These are phyloP conservation scores for Berberis vulgaris DNA, from an alignment of 164 flowering plant genomes.

Conservation along the genomic window DNA sequence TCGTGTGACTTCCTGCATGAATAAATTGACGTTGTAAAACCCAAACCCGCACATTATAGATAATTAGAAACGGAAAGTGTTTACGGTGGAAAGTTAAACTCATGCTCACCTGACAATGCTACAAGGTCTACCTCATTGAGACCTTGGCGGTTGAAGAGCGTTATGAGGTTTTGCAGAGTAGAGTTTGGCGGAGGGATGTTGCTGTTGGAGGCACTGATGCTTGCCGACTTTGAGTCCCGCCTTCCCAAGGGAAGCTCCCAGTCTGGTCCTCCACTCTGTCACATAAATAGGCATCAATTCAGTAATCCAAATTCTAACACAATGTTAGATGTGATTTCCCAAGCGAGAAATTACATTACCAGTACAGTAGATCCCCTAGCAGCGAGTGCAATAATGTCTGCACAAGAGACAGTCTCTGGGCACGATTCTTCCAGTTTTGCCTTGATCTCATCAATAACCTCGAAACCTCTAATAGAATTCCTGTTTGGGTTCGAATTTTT, in stretches of 20 bases:
- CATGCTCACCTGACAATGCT: conserved; percentile 63
- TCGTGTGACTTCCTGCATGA: conserved; percentile 69
- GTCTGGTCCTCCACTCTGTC: conserved; percentile 75
- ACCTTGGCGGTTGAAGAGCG: conserved; percentile 64
- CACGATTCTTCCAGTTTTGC: conserved; percentile 65
- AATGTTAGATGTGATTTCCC: neutral
- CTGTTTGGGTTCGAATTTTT: conserved; percentile 61
- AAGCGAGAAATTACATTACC: conserved; percentile 26
- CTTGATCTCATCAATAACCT: conserved; percentile 79
- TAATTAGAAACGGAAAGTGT: too few species aligned
- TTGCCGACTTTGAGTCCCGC: conserved; percentile 79
- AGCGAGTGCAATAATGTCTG: conserved; percentile 80
- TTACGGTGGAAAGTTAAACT: neutral
- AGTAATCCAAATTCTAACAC: neutral
- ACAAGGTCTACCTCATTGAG: conserved; percentile 77
- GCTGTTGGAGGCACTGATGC: conserved; percentile 49
- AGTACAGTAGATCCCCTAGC: conserved; percentile 73
- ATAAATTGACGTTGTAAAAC: neutral
- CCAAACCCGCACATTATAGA: too few species aligned
- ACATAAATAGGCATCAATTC: neutral
- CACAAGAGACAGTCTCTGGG: conserved; percentile 83
- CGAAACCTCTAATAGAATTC: conserved; percentile 73
- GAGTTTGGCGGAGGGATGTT: conserved; percentile 83
- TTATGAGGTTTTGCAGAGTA: conserved; percentile 56
- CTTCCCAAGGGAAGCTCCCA: conserved; percentile 94